Percentiles rank a stretch among this genome's conserved stretches.
These are phyloP conservation scores for Pseudozyma flocculosa DNA, from an alignment of 1,284 basidiomycete genomes.

Conservation along the genomic window DNA sequence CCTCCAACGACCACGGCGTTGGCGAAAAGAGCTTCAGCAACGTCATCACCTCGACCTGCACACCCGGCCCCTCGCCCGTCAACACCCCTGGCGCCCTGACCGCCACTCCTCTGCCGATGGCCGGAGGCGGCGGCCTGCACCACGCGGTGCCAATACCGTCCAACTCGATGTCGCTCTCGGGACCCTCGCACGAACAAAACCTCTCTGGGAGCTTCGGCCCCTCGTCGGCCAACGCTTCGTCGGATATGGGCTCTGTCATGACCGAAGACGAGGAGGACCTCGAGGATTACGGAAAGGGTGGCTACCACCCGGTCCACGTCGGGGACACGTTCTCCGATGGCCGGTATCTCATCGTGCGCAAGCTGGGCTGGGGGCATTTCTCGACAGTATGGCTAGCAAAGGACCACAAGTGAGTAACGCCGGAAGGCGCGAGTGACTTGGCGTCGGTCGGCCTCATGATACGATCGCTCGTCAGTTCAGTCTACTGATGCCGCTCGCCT, in stretches of 20 bases:
- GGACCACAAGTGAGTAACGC: conserved; percentile 46
- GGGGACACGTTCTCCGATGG: conserved; percentile 87
- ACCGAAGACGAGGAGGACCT: conserved; percentile 61
- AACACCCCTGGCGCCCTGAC: conserved; percentile 33
- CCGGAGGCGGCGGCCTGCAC: conserved; percentile 21
- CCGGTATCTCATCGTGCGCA: conserved; percentile 86
- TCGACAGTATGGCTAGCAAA: conserved; percentile 60
- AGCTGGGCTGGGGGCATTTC: conserved; percentile 98
- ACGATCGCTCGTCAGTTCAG: too few relatives aligned
- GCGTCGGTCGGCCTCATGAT: too few relatives aligned
- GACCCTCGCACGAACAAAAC: conserved; percentile 26
- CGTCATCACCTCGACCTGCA: conserved; percentile 42
- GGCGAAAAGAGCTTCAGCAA: conserved; percentile 35
- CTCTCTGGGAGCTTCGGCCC: conserved; percentile 25
- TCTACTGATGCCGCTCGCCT: neutral
- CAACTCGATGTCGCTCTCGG: conserved; percentile 23
- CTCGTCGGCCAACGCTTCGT: conserved; percentile 33
- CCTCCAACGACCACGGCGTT: neutral
- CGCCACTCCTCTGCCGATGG: conserved; percentile 29
- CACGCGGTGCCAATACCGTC: conserved; percentile 13
- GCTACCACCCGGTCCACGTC: conserved; percentile 89
- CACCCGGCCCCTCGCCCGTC: conserved; percentile 40
- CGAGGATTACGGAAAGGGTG: conserved; percentile 64
- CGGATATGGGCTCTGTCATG: conserved; percentile 48
- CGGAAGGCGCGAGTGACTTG: neutral